Base-by-base conservation (phyloP, 2,329 filamentous ascomycete genomes). In the Rutstroemia sp. region DNA sequence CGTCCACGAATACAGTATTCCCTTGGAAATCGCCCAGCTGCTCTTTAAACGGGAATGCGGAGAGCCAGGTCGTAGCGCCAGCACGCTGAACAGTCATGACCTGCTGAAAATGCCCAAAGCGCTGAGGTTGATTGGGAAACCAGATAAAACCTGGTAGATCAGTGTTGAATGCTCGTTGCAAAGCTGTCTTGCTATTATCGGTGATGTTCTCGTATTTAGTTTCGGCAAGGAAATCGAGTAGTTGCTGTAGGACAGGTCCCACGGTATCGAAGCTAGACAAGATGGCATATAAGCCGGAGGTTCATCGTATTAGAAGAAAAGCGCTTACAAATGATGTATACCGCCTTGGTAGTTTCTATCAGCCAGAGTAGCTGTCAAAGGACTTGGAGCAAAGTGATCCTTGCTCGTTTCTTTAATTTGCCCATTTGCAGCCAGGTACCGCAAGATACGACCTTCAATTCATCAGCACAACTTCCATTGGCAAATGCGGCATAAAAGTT, bases 1-100 rank as follows among this genome's bases (percentile, higher is more conserved):
- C 62, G 57, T 76, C 71, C 2, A 76, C 72, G 42, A 73, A 66
- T 38, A 75, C 23, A 4, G 16, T 6, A 12, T 44, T 44, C 2
- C 8, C 14, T 7, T 44, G 39, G 12, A 44, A 44, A 5, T 30
- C 38, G 4, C 49, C 49, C 1, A 52, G 21, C 38, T 52, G 37
- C 19, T 42, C 5, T 30, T 42, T 30, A 37, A 52, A 42, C 16
- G 37, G 49, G 30, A 52, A 52, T 16, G 19, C 39, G n/a, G 9
- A 75, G 61, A 60, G 30, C 51, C 48, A 61, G 25, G 38, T 44
- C 2, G 34, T 12, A 12, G 45, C 25, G 14, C 51, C 50, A n/a
- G 37, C 16, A 16, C 46, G 46, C 30, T 53, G 50, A 27, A 56
- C 54, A 1, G 25, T 53, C 58, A 60, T 62, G 9, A 42, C 19